Base-by-base conservation (phyloP, 352 stramenopile species). In the Phytophthora multivora region DNA sequence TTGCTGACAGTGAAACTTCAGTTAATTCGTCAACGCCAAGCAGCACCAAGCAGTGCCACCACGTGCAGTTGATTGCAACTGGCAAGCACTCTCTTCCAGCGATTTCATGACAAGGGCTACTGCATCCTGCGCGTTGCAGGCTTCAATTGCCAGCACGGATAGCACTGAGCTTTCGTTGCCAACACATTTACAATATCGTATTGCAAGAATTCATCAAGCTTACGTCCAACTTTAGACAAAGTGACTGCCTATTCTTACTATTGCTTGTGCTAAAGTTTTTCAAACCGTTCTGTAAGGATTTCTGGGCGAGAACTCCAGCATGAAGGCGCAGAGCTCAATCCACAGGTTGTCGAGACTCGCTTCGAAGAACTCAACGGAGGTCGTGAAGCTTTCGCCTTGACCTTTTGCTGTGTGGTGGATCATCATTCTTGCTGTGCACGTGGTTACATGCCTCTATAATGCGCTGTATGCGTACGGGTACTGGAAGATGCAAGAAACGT, bases 1-100 rank as follows among this genome's bases (percentile, higher is more conserved):
- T 47, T 38, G 57, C 45, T 58, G 39, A 59, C n/a, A 5, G 18
- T 12, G 23, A 25, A 54, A 48, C 63, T 66, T 71, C 56, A 66
- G 49, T 19, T 62, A 66, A 48, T 38, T 66, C 42, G 40, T 70
- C 55, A 70, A 59, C 30, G 16, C 4, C 10, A 8, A 28, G 5
- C 23, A 30, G 18, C 10, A 39, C 46, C 26, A 57, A 51, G 41
- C 39, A 59, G 40, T 39, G 48, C 26, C 45, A 55, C 49, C 49
- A 66, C 57, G 12, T 10, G 2, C 33, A 16, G 19, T 28, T 59
- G 58, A 59, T 66, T 65, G 49, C 49, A n/a, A n/a, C n/a, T n/a
- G n/a, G n/a, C n/a, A 66, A 16, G 26, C 9, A 10, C 26, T 31
- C 7, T 31, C 26, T 31, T 31, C 26, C 26, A 31, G 26, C 26